Percentiles rank a stretch among this genome's conserved stretches.
These are phyloP conservation scores for Clonostachys rhizophaga DNA, from an alignment of 2,329 filamentous ascomycete species.

Conservation along the genomic window DNA sequence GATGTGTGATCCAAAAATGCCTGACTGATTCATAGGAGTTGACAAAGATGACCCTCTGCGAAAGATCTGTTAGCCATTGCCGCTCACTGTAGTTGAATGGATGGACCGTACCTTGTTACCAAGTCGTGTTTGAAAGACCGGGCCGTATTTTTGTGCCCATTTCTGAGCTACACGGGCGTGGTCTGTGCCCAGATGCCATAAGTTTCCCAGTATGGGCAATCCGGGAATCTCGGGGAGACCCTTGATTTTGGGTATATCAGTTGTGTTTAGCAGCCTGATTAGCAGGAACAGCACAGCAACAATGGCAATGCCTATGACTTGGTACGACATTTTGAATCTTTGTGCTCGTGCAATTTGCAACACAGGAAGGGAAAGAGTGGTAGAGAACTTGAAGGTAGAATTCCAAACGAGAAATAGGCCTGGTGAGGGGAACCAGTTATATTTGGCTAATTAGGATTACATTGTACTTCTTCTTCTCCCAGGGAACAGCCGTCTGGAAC, in stretches of 20 bases:
- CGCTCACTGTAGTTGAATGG: conserved; percentile 17
- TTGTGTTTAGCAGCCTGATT: conserved; percentile 30
- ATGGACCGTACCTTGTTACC: conserved; percentile 49
- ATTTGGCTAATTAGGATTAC: too few species aligned
- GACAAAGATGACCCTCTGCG: conserved; percentile 66
- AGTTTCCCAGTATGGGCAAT: conserved; percentile 57
- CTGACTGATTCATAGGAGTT: conserved; percentile 74
- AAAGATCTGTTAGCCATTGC: background rate
- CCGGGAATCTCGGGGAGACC: conserved; percentile 57
- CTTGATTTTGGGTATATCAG: conserved; percentile 57
- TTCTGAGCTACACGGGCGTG: conserved; percentile 49
- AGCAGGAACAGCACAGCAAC: conserved; percentile 3
- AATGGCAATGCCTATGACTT: background rate
- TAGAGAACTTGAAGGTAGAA: too few species aligned
- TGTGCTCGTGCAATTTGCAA: too few species aligned
- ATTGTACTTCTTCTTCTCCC: too few species aligned
- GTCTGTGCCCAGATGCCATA: conserved; percentile 53
- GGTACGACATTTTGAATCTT: background rate
- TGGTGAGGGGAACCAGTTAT: too few species aligned
- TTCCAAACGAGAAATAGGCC: too few species aligned
- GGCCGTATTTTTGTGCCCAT: conserved; percentile 57
- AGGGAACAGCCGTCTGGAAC: too few species aligned
- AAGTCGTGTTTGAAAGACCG: conserved; percentile 62
- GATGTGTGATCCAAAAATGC: conserved; percentile 73
- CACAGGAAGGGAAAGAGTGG: too few species aligned